phyloP scores from a whole-genome alignment of 208 protist genomes.

The Tetramitus jugosus region DNA sequence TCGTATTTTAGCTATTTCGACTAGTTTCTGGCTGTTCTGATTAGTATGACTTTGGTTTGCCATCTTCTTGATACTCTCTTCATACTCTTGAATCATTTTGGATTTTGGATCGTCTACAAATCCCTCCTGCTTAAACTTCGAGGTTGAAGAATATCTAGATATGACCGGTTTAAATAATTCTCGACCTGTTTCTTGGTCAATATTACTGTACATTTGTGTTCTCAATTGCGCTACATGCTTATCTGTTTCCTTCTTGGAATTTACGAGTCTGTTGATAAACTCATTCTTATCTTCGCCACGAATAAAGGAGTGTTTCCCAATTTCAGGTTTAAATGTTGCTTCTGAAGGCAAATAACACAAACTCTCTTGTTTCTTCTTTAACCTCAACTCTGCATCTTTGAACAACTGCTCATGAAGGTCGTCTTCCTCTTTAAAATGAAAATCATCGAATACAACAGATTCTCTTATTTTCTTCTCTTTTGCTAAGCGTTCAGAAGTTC shows the following conservation, averaged over 20 bases:
- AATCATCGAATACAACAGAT: too few relatives aligned
- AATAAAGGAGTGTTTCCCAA: not conserved
- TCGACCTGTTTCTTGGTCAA: not conserved
- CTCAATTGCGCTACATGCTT: not conserved
- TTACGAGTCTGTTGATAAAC: not conserved
- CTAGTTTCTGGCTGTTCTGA: not conserved
- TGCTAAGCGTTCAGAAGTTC: not conserved
- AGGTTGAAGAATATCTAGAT: not conserved
- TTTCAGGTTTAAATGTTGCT: not conserved
- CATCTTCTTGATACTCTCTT: not conserved
- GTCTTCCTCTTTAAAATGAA: too few relatives aligned
- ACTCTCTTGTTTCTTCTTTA: not conserved
- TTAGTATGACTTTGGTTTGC: not conserved
- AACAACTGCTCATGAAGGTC: not conserved
- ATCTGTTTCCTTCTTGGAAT: not conserved
- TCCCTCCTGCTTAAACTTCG: not conserved
- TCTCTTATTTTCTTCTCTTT: too few relatives aligned
- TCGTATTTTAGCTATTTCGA: not conserved
- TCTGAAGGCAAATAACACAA: not conserved
- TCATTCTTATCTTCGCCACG: not conserved
- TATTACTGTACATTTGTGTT: not conserved
- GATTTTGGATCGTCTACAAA: not conserved
- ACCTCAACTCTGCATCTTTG: constrained; percentile 2
- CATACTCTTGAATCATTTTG: not conserved
- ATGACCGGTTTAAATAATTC: constrained; percentile 8